These are phyloP conservation scores for Lathyrus aphaca DNA, from an alignment of 306 rosid species.

Conservation along the genomic window DNA sequence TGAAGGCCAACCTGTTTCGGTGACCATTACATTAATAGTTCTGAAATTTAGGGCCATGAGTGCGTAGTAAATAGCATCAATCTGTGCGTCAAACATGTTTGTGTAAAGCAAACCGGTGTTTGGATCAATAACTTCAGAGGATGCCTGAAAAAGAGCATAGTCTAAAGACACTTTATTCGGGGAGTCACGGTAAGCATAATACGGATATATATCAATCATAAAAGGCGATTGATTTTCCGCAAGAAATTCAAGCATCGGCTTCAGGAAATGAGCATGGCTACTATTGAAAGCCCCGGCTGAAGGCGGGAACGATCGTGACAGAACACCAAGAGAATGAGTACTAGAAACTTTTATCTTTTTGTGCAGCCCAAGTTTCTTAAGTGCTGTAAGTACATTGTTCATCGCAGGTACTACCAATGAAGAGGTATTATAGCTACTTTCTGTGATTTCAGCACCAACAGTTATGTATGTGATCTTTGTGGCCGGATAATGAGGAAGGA, in stretches of 20 bases:
- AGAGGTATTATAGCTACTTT: conserved; percentile 67
- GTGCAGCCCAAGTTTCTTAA: conserved; percentile 75
- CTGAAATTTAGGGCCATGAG: conserved; percentile 85
- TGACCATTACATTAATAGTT: conserved; percentile 86
- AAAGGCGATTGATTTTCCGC: conserved; percentile 94
- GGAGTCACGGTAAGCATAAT: conserved; percentile 92
- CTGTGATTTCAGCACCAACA: conserved; percentile 94
- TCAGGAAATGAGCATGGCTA: conserved; percentile 79
- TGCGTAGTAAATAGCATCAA: conserved; percentile 91
- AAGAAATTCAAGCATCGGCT: conserved; percentile 92
- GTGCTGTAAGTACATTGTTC: conserved; percentile 83
- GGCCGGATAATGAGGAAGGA: conserved; percentile 88
- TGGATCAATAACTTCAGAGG: conserved; percentile 94
- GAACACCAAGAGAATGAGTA: conserved; percentile 94
- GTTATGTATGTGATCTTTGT: conserved; percentile 90
- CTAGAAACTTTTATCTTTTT: conserved; percentile 86
- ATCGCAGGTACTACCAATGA: conserved; percentile 83
- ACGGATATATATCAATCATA: conserved; percentile 96
- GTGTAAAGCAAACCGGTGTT: conserved; percentile 93
- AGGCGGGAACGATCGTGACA: conserved; percentile 95
- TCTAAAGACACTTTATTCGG: conserved; percentile 72
- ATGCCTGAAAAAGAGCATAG: conserved; percentile 85
- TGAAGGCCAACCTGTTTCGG: conserved; percentile 99
- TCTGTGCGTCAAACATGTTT: conserved; percentile 96
- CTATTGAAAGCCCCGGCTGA: conserved; percentile 98